A percentile compares a stretch with the other conserved stretches of the same genome.
phyloP scores from a whole-genome alignment of 768 basidiomycete species.

The Steccherinum ochraceum region DNA sequence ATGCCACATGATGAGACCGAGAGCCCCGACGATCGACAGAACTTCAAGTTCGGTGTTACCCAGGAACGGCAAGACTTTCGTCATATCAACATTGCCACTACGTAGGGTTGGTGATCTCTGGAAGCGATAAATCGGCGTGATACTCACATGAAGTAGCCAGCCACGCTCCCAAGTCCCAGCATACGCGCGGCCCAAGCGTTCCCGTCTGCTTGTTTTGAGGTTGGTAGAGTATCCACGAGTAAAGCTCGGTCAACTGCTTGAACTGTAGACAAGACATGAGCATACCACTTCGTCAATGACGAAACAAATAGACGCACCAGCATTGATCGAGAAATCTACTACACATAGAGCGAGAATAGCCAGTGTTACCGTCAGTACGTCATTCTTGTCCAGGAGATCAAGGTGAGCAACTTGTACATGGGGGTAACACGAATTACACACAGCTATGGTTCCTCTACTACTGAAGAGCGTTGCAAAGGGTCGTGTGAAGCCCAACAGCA shows the following conservation, averaged over 20 bases:
- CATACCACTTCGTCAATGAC: conserved; percentile 38
- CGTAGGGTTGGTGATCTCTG: background rate
- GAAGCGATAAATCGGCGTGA: background rate
- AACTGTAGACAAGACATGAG: conserved; percentile 38
- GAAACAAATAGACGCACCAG: conserved; percentile 25
- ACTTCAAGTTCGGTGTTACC: conserved; percentile 79
- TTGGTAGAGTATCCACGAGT: conserved; percentile 78
- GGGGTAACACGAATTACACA: conserved; percentile 14
- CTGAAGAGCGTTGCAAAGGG: conserved; percentile 51
- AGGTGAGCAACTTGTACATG: background rate
- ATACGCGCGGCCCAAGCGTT: conserved; percentile 97
- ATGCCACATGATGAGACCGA: conserved; percentile 65
- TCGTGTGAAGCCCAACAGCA: conserved; percentile 79
- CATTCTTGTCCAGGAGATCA: conserved; percentile 39
- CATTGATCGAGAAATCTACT: conserved; percentile 63
- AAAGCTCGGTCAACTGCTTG: conserved; percentile 89
- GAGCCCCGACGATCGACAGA: conserved; percentile 66
- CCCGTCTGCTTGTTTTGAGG: conserved; percentile 69
- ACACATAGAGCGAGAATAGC: conserved; percentile 68
- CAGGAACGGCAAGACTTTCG: conserved; percentile 60
- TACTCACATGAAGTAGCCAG: conserved; percentile 82
- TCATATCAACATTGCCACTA: conserved; percentile 80
- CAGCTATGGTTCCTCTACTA: conserved; percentile 24
- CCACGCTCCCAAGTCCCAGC: conserved; percentile 79
- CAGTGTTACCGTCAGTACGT: conserved; percentile 63